Evolutionary conservation across 192 early-diverging fungal genomes (phyloP).

Genomic region (Coemansia sp.): DNA sequence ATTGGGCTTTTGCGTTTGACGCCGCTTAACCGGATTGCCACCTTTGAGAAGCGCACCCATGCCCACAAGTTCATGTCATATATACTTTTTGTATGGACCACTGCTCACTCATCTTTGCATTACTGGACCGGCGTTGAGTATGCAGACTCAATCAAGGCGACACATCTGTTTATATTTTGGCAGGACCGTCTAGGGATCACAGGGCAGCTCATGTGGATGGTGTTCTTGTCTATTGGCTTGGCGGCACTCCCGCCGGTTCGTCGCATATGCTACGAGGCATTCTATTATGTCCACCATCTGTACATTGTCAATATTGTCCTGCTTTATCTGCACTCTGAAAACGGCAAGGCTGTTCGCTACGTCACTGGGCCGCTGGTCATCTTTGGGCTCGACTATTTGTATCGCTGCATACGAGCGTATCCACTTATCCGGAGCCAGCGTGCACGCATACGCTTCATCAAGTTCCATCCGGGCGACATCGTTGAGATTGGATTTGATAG

Average conservation of each 20-base stretch:
- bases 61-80: slow-evolving; percentile 78
- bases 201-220: slow-evolving; percentile 74
- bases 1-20: slow-evolving; percentile 61
- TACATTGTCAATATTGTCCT: slow-evolving; percentile 71
- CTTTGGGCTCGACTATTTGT: slow-evolving; percentile 60
- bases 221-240: slow-evolving; percentile 64
- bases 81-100: slow-evolving; percentile 65
- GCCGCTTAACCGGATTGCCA: slow-evolving; percentile 62
- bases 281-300: slow-evolving; percentile 84
- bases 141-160: slow-evolving; percentile 26
- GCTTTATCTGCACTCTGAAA: slow-evolving; percentile 72
- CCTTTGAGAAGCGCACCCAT: slow-evolving; percentile 73
- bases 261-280: slow-evolving; percentile 70
- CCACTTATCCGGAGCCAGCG: slow-evolving; percentile 44
- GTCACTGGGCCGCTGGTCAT: slow-evolving; percentile 54
- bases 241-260: slow-evolving; percentile 63
- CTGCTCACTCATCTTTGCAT: slow-evolving; percentile 63
- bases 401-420: slow-evolving; percentile 63
- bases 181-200: slow-evolving; percentile 61
- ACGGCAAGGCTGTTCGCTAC: slow-evolving; percentile 57
- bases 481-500: slow-evolving; percentile 76
- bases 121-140: slow-evolving; percentile 48
- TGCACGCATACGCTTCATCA: slow-evolving; percentile 66
- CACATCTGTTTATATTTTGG: slow-evolving; percentile 43
- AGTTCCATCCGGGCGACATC: slow-evolving; percentile 73